These are phyloP conservation scores for Lactifluus volemus DNA, from an alignment of 768 basidiomycete genomes.

Conservation along the genomic window DNA sequence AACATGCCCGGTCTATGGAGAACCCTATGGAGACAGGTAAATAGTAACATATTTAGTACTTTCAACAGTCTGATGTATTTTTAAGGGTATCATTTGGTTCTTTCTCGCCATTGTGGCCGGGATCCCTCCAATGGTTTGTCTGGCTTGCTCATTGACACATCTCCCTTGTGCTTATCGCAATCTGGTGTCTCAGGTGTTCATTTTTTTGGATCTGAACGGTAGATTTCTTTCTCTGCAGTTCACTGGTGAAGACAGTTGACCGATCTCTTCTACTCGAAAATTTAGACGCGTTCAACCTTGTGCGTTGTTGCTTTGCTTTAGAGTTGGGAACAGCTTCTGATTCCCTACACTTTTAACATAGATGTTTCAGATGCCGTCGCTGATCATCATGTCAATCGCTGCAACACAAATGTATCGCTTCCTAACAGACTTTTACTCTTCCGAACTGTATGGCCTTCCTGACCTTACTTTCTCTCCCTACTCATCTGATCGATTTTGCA, in stretches of 20 bases:
- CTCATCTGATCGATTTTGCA: background rate
- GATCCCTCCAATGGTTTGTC: background rate
- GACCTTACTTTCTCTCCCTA: background rate
- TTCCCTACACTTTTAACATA: background rate
- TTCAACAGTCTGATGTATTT: background rate
- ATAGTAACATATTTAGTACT: background rate
- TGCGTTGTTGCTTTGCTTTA: background rate
- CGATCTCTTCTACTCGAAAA: background rate
- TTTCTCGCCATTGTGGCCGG: background rate
- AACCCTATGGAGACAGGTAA: constrained; percentile 8
- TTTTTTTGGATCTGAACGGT: constrained; percentile 1
- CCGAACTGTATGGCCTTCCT: background rate
- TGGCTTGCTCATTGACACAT: background rate
- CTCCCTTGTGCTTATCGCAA: background rate
- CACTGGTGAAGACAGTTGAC: background rate
- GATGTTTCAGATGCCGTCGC: background rate
- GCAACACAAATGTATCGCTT: constrained; percentile 9
- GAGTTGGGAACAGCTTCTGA: background rate
- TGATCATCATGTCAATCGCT: background rate
- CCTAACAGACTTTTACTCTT: background rate
- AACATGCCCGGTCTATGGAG: background rate
- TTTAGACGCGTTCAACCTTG: background rate
- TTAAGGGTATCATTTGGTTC: constrained; percentile 1
- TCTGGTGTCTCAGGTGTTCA: background rate
- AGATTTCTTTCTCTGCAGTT: background rate